A percentile compares a stretch with the other conserved stretches of the same genome.
These are phyloP conservation scores for Phytopythium chamaehyphon DNA, from an alignment of 352 stramenopile genomes.

Conservation along the genomic window DNA sequence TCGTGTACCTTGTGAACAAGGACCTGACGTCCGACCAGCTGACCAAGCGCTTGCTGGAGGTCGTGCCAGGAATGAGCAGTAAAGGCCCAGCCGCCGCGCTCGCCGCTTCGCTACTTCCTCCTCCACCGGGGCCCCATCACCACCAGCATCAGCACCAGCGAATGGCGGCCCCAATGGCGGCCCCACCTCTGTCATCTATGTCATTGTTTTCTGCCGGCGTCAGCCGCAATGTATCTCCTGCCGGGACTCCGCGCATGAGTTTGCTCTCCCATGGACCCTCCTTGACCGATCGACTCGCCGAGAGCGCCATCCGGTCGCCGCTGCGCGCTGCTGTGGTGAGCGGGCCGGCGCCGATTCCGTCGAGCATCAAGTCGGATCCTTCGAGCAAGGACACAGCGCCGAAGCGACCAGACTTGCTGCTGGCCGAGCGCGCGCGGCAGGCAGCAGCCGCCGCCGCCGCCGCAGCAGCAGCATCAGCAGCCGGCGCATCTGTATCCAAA, in stretches of 20 bases:
- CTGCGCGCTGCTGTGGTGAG: conserved; percentile 2
- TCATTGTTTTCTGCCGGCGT: conserved; percentile 28
- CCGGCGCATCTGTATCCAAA: neutral
- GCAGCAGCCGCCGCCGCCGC: conserved; percentile 25
- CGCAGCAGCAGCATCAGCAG: conserved; percentile 11
- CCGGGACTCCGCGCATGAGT: conserved; percentile 19
- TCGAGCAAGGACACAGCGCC: conserved; percentile 4
- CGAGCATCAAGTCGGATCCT: conserved; percentile 10
- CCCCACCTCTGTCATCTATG: conserved; percentile 11
- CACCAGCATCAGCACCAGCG: neutral
- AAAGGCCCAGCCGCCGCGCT: conserved; percentile 27
- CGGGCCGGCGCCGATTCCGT: neutral
- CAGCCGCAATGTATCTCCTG: conserved; percentile 18
- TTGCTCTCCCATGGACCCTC: conserved; percentile 21
- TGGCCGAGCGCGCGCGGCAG: conserved; percentile 32
- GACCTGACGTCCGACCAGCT: conserved; percentile 68
- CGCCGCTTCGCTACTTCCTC: conserved; percentile 14
- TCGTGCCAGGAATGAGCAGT: conserved; percentile 36
- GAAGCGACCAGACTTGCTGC: conserved; percentile 32
- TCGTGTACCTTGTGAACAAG: conserved; percentile 88
- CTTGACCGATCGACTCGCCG: conserved; percentile 8
- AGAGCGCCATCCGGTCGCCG: conserved; percentile 9
- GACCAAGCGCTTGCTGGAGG: conserved; percentile 72
- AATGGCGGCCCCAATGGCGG: conserved; percentile 13
- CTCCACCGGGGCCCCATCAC: conserved; percentile 3